Conservation (phyloP, 1,139 yeast genomes). For the Geotrichum armillariae region DNA sequence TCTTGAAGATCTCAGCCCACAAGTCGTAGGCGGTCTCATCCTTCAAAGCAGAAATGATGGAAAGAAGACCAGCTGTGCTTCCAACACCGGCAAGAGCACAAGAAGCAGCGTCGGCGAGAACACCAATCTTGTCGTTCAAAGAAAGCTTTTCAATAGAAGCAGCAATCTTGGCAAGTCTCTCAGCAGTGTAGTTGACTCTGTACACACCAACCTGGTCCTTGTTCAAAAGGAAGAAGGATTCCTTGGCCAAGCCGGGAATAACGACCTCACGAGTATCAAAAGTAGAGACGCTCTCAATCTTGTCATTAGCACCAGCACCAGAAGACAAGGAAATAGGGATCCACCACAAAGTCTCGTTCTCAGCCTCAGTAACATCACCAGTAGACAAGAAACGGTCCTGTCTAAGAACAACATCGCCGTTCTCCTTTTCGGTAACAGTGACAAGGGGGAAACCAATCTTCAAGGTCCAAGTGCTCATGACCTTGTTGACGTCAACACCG, state of each 20-base stretch:
- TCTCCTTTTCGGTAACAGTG: conserved; percentile 43
- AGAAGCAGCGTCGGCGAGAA: conserved; percentile 58
- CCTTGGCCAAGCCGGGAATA: conserved; percentile 32
- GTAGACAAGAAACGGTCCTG: conserved; percentile 76
- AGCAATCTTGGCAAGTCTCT: conserved; percentile 42
- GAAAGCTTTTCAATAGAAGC: conserved; percentile 49
- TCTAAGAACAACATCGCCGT: conserved; percentile 42
- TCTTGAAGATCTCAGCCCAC: conserved; percentile 60
- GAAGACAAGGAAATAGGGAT: conserved; percentile 57
- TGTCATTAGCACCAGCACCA: conserved; percentile 33
- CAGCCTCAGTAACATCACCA: conserved; percentile 75
- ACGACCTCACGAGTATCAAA: conserved; percentile 30
- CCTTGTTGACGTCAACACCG: conserved; percentile 52
- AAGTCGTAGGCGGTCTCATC: conserved; percentile 57
- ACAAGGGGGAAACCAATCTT: conserved; percentile 67
- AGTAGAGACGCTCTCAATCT: conserved; percentile 25
- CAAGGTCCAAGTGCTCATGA: conserved; percentile 63
- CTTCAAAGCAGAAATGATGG: conserved; percentile 46
- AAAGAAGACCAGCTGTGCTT: conserved; percentile 52
- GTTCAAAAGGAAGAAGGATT: conserved; percentile 68
- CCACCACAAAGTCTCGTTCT: conserved; percentile 78
- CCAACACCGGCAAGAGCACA: conserved; percentile 62
- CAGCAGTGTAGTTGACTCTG: conserved; percentile 62
- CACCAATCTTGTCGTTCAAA: conserved; percentile 62
- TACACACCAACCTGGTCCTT: conserved; percentile 63